Evolutionary conservation across 2,329 filamentous ascomycete species (phyloP).

Genomic region (Aspergillus neoniger): DNA sequence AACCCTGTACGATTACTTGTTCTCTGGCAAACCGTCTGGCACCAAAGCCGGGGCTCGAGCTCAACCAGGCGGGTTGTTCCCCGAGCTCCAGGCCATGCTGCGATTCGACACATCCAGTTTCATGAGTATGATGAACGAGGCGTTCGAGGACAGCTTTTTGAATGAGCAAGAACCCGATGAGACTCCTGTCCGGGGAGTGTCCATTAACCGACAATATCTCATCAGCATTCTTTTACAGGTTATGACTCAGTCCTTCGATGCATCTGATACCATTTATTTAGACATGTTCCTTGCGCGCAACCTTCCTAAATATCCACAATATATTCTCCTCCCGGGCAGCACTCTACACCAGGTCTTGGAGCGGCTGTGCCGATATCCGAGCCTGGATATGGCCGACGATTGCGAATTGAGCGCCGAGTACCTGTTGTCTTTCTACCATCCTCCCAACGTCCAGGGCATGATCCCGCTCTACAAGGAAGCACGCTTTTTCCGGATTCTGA

Average conservation of each 20-base stretch:
- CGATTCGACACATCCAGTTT: constrained; percentile 90
- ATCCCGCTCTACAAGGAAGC: constrained; percentile 78
- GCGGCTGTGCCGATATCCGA: constrained; percentile 82
- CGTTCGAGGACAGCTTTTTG: constrained; percentile 91
- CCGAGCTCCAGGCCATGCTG: constrained; percentile 79
- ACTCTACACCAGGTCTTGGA: constrained; percentile 77
- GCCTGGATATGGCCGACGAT: constrained; percentile 79
- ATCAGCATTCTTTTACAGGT: constrained; percentile 88
- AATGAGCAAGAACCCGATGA: constrained; percentile 73
- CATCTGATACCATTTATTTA: constrained; percentile 85
- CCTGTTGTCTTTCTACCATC: constrained; percentile 87
- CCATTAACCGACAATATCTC: constrained; percentile 87
- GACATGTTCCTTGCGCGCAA: constrained; percentile 99
- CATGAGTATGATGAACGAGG: constrained; percentile 92
- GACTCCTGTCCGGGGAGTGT: constrained; percentile 57
- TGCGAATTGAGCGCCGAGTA: constrained; percentile 98
- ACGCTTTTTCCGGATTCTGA: constrained; percentile 86
- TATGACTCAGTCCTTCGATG: constrained; percentile 75
- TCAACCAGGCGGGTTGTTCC: constrained; percentile 74
- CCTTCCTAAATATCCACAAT: constrained; percentile 93
- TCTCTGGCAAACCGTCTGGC: constrained; percentile 66
- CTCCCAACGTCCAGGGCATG: constrained; percentile 73
- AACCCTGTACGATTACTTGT: constrained; percentile 89
- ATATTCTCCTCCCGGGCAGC: constrained; percentile 85
- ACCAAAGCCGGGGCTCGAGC: constrained; percentile 12